Evolutionary conservation across 1,284 basidiomycete genomes (phyloP).

Genomic region (Anthracocystis walkeri): DNA sequence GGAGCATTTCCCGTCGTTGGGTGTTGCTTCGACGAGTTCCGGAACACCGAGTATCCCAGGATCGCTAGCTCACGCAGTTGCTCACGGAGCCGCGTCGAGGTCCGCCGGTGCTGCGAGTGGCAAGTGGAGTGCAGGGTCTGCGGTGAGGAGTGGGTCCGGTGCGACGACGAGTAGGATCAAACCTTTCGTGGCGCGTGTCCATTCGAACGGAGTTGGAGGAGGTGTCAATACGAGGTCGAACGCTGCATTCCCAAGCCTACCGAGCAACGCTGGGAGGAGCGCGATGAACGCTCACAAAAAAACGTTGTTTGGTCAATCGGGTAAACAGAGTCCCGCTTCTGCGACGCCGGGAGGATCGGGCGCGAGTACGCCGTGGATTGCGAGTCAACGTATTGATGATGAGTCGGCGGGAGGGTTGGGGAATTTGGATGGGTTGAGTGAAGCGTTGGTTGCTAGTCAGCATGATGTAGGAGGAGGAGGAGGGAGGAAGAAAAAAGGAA

Average conservation of each 20-base stretch:
- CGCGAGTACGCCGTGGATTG: constrained; percentile 29
- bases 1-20: constrained; percentile 58
- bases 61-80: constrained; percentile 52
- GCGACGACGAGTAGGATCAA: constrained; percentile 12
- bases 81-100: constrained; percentile 22
- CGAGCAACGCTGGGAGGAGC: constrained; percentile 46
- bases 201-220: neutral
- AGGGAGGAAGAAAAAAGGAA: constrained; percentile 55
- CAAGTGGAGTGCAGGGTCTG: constrained; percentile 20
- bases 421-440: constrained; percentile 23
- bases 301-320: constrained; percentile 41
- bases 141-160: neutral
- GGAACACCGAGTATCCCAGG: constrained; percentile 48
- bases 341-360: constrained; percentile 7
- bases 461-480: neutral
- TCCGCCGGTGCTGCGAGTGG: neutral
- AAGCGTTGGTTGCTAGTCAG: constrained; percentile 32
- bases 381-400: constrained; percentile 36
- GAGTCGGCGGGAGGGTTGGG: neutral
- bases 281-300: constrained; percentile 62
- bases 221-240: constrained; percentile 32
- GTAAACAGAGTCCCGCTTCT: neutral
- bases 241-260: constrained; percentile 58
- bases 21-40: constrained; percentile 2
- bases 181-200: constrained; percentile 37